These are phyloP conservation scores for Ilyonectria destructans DNA, from an alignment of 2,329 filamentous ascomycete species.

Conservation along the genomic window DNA sequence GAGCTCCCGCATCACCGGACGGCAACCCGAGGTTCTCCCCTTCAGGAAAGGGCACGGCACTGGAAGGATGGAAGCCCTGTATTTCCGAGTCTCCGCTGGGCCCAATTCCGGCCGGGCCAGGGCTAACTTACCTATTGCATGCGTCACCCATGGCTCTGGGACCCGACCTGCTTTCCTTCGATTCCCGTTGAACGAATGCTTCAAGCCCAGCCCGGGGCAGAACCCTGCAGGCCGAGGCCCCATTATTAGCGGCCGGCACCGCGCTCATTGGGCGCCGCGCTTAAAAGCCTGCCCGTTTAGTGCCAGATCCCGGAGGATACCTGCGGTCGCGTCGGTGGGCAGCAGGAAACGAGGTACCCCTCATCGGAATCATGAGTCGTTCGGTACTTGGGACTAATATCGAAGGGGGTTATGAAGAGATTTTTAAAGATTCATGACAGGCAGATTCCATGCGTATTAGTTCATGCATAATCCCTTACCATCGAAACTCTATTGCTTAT, in stretches of 20 bases:
- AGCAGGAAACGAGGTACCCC: constrained; percentile 15
- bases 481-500: background rate
- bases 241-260: constrained; percentile 18
- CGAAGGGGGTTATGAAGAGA: background rate
- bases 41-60: constrained; percentile 19
- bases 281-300: constrained; percentile 39
- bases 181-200: constrained; percentile 8
- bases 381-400: background rate
- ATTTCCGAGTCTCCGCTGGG: constrained; percentile 25
- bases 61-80: constrained; percentile 28
- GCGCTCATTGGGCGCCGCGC: constrained; percentile 37
- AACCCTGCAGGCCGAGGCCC: constrained; percentile 36
- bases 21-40: constrained; percentile 20
- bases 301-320: constrained; percentile 18
- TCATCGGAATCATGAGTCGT: constrained; percentile 8
- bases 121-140: constrained; percentile 4
- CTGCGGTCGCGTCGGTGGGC: constrained; percentile 15
- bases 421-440: constrained; percentile 4
- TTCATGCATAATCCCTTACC: constrained; percentile 1
- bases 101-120: constrained; percentile 23
- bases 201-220: constrained; percentile 18
- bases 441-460: background rate
- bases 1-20: constrained; percentile 24
- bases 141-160: constrained; percentile 9
- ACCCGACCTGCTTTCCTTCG: constrained; percentile 5